These are phyloP conservation scores for Aspergillus brasiliensis DNA, from an alignment of 2,329 filamentous ascomycete genomes.

Conservation along the genomic window DNA sequence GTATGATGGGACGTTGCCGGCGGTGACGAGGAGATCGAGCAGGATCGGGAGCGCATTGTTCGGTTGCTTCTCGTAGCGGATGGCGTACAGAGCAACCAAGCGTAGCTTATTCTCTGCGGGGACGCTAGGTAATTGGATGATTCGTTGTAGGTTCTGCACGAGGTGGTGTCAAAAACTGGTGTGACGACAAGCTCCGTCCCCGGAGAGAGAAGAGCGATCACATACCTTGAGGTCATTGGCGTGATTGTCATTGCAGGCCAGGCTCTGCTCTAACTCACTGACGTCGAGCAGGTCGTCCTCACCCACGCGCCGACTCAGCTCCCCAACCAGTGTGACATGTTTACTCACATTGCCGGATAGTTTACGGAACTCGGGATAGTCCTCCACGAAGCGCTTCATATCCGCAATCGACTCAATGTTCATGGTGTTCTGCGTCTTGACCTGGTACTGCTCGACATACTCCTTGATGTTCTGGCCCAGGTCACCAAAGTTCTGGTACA, in stretches of 20 bases:
- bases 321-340: constrained; percentile 92
- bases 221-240: constrained; percentile 82
- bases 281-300: constrained; percentile 90
- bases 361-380: constrained; percentile 97
- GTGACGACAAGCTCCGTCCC: neutral
- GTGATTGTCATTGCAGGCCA: constrained; percentile 97
- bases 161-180: neutral
- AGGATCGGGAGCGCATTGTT: constrained; percentile 82
- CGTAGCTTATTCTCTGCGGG: constrained; percentile 81
- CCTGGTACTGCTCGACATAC: constrained; percentile 98
- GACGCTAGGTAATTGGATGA: constrained; percentile 79
- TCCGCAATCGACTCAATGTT: constrained; percentile 96
- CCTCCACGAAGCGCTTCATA: constrained; percentile 99
- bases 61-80: constrained; percentile 86
- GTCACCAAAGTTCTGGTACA: constrained; percentile 97
- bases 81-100: constrained; percentile 88
- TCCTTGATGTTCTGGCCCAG: constrained; percentile 96
- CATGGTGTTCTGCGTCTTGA: constrained; percentile 92
- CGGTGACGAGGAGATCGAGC: constrained; percentile 80
- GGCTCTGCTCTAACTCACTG: constrained; percentile 92
- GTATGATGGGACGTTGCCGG: constrained; percentile 75
- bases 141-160: constrained; percentile 72
- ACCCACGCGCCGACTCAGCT: constrained; percentile 84
- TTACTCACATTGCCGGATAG: constrained; percentile 98
- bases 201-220: neutral